These are phyloP conservation scores for Phytophthora kernoviae DNA, from an alignment of 352 stramenopile species.

Conservation along the genomic window DNA sequence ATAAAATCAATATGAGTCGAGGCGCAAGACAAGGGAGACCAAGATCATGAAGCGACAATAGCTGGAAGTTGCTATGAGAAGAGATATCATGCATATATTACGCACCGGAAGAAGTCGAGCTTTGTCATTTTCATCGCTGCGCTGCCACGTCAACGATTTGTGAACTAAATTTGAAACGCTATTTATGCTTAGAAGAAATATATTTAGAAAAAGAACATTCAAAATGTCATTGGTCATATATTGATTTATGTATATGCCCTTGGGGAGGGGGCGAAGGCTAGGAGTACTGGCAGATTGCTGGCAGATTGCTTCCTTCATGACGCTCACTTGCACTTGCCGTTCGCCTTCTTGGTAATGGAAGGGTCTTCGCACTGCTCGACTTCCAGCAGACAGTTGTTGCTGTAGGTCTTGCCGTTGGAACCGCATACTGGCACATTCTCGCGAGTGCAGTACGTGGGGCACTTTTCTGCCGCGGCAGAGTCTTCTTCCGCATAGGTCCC, in stretches of 20 bases:
- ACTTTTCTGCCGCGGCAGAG: slow-evolving; percentile 10
- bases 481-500: not conserved
- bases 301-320: too few relatives aligned
- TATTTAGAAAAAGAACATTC: slow-evolving; percentile 6
- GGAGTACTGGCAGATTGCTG: not conserved
- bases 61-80: not conserved
- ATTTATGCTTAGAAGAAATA: not conserved
- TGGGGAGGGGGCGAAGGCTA: too few relatives aligned
- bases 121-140: slow-evolving; percentile 27
- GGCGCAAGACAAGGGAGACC: slow-evolving; percentile 1
- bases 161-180: slow-evolving; percentile 1
- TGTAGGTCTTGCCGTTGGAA: slow-evolving; percentile 32
- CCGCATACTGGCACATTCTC: slow-evolving; percentile 29
- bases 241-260: too few relatives aligned
- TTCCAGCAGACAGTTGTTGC: slow-evolving; percentile 26
- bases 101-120: slow-evolving; percentile 74
- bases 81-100: not conserved
- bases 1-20: not conserved
- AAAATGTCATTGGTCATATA: too few relatives aligned
- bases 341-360: not conserved
- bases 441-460: slow-evolving; percentile 2
- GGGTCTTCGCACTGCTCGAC: slow-evolving; percentile 7
- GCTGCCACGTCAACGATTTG: slow-evolving; percentile 31
- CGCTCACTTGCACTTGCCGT: not conserved
- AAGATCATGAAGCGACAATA: not conserved